A percentile compares a stretch with the other conserved stretches of the same genome.
phyloP scores from a whole-genome alignment of 202 grass and related monocot species.

The Dendrocalamus latiflorus region DNA sequence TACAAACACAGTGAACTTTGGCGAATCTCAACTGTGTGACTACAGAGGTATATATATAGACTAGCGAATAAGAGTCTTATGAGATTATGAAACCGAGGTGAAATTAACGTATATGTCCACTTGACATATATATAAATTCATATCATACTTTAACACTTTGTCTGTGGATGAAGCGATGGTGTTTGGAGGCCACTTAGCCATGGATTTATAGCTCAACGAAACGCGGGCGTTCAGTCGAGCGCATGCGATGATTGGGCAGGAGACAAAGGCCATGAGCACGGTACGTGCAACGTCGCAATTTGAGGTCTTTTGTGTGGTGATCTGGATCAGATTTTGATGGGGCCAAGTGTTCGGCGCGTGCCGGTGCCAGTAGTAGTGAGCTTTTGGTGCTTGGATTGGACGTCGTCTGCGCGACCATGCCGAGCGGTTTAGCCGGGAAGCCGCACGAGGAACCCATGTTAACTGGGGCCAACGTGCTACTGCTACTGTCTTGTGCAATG shows the following conservation, averaged over 20 bases:
- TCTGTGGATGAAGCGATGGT: conserved; percentile 13
- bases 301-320: no score
- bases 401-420: neutral
- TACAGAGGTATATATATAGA: no score
- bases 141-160: no score
- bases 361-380: neutral
- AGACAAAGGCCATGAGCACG: conserved; percentile 21
- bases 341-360: neutral
- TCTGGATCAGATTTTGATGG: conserved; percentile 1
- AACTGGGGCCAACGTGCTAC: no score
- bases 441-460: neutral
- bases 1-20: no score
- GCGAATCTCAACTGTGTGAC: no score
- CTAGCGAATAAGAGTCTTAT: no score
- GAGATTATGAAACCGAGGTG: no score
- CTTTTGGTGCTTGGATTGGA: neutral
- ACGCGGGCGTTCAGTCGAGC: neutral
- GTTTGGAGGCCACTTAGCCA: neutral
- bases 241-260: neutral
- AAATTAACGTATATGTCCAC: no score
- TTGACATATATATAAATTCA: no score
- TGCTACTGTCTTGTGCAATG: no score
- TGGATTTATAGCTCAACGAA: conserved; percentile 14
- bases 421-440: neutral
- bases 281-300: neutral